Percentiles rank a stretch among this genome's conserved stretches.
Conservation (phyloP, 1,284 basidiomycete genomes). For the Apiotrichum siamense region DNA sequence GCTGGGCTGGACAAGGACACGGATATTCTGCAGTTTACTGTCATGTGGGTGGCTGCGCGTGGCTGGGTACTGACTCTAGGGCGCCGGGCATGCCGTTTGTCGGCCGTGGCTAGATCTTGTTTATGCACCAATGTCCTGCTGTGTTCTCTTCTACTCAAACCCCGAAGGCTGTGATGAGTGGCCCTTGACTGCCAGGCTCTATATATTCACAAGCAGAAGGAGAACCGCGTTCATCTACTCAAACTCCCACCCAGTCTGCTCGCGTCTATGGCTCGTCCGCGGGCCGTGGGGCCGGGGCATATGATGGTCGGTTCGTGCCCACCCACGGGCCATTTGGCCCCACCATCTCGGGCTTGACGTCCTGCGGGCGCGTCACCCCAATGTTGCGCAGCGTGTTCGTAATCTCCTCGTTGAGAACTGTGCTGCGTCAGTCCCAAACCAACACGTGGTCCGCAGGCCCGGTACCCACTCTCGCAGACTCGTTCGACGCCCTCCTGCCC, state of each 20-base stretch:
- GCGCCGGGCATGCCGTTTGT: conserved; percentile 20
- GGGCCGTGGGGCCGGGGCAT: no score
- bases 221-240: no score
- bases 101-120: conserved; percentile 10
- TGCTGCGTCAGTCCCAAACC: conserved; percentile 6
- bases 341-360: conserved; percentile 76
- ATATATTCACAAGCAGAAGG: no score
- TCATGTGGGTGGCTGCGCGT: conserved; percentile 56
- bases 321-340: conserved; percentile 44
- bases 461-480: conserved; percentile 50
- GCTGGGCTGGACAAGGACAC: conserved; percentile 62
- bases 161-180: no score
- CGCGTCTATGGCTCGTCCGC: no score
- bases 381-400: conserved; percentile 52
- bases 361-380: conserved; percentile 50
- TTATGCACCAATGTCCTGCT: no score
- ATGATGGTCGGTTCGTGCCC: conserved; percentile 30
- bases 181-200: no score
- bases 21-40: conserved; percentile 54
- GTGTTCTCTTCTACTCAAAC: no score
- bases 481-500: conserved; percentile 52
- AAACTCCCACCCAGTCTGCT: no score
- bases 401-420: conserved; percentile 52
- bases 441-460: no score
- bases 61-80: conserved; percentile 7